Base-by-base conservation (phyloP, 495 filamentous ascomycete species). In the Cenococcum geophilum region DNA sequence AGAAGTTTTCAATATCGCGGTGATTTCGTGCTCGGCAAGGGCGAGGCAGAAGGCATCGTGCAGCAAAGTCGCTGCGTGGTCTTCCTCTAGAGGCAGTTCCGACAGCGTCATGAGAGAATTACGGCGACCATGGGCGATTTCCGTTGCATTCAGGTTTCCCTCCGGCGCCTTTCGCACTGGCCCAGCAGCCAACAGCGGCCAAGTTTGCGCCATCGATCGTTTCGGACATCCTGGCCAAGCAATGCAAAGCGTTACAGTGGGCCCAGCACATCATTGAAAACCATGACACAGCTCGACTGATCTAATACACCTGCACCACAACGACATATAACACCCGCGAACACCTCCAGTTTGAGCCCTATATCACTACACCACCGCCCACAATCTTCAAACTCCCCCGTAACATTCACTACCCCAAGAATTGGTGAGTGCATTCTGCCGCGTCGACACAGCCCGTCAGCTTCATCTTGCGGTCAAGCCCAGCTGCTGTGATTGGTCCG, bases 401-500 rank as follows among this genome's bases (percentile, higher is more conserved):
- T n/a, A 37, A 56, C 49, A 36, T 56, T 43, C 32, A 37, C 53
- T 40, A 10, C 20, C 25, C 9, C 11, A 16, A 32, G 16, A 23
- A 37, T 47, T 20, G 18, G 22, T 47, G 35, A 55, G 60, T 57
- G 55, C 25, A 60, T 53, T 63, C 37, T 22, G 56, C 52, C 36
- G 10, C 21, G 18, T 18, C 5, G 6, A 32, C 25, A 12, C 18
- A 27, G 22, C 12, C 61, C 58, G 59, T 61, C 43, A 51, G 59
- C 59, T 58, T 52, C 57, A 60, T 45, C 23, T 37, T 59, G 56
- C 57, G 48, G 34, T 63, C 50, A 63, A 60, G 57, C 37, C 43
- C 32, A 1, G 57, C 36, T n/a, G 10, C 57, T 18, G 42, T 63
- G 55, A 67, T 63, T 66, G 63, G 64, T 57, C 20, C 25, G 22